Conservation (phyloP, 805 yeast genomes). For the Wickerhamomyces mucosus region DNA sequence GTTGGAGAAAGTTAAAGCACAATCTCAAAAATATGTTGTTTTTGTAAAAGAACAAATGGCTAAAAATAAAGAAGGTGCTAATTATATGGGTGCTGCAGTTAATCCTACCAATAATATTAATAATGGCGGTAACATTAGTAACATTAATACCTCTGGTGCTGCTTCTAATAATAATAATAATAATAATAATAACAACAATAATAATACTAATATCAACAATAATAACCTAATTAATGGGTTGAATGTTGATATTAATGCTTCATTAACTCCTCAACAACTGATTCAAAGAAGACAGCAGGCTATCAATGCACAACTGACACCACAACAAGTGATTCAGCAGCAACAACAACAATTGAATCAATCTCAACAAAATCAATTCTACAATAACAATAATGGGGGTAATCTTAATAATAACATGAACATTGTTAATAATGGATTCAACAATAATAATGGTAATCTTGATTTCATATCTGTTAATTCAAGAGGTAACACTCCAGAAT, state of each 20-base stretch:
- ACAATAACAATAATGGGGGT: constrained; percentile 1
- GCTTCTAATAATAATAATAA: constrained; percentile 8
- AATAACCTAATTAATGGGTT: too few species aligned
- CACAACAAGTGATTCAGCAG: constrained; percentile 18
- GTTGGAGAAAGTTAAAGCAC: constrained; percentile 58
- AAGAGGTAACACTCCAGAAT: constrained; percentile 10
- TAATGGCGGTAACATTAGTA: background rate
- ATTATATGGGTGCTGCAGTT: constrained; percentile 23
- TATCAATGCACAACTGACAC: constrained; percentile 13
- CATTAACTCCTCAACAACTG: constrained; percentile 20
- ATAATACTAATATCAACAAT: too few species aligned
- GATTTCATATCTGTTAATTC: too few species aligned
- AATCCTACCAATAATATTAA: constrained; percentile 1
- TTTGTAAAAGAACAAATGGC: constrained; percentile 57
- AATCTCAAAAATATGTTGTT: constrained; percentile 65
- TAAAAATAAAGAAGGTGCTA: constrained; percentile 20
- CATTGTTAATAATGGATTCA: background rate
- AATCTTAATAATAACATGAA: background rate
- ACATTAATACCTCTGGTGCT: constrained; percentile 1
- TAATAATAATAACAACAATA: constrained; percentile 9
- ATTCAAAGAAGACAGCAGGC: constrained; percentile 21
- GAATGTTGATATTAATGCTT: constrained; percentile 13
- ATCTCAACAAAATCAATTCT: background rate
- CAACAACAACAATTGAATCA: constrained; percentile 8
- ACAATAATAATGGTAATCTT: constrained; percentile 10